Percentiles rank a stretch among this genome's conserved stretches.
Conservation (phyloP, 2,329 filamentous ascomycete species). For the Ophiostoma sp. region DNA sequence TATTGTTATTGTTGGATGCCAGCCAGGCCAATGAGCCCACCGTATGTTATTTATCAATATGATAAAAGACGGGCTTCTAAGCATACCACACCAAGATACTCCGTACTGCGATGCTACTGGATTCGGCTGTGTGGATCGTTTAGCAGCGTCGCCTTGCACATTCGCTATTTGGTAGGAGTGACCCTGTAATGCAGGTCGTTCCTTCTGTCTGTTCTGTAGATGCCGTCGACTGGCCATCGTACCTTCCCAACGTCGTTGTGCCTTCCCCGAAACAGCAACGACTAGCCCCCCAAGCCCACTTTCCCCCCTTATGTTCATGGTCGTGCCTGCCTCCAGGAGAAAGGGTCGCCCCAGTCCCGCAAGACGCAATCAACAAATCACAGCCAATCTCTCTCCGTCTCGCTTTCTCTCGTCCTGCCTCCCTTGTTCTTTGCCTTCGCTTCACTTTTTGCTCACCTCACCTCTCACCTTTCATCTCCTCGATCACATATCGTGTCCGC, state of each 20-base stretch:
- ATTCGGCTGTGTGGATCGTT: background rate
- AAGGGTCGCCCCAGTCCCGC: conserved; percentile 18
- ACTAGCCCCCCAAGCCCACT: conserved; percentile 13
- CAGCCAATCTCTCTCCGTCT: conserved; percentile 14
- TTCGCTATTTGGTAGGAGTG: conserved; percentile 1
- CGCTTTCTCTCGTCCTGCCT: conserved; percentile 3
- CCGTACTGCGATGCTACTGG: too few relatives aligned
- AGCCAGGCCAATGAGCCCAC: background rate
- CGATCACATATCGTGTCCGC: background rate
- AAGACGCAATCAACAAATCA: conserved; percentile 23
- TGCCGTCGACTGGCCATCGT: conserved; percentile 3
- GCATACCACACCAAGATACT: too few relatives aligned
- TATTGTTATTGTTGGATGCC: conserved; percentile 14
- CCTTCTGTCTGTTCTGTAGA: background rate
- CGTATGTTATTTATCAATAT: too few relatives aligned
- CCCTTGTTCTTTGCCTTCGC: conserved; percentile 11
- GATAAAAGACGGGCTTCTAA: too few relatives aligned
- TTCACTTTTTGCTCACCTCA: conserved; percentile 2
- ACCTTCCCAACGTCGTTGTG: background rate
- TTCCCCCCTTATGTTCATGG: conserved; percentile 12
- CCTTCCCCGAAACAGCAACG: conserved; percentile 12
- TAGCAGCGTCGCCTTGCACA: conserved; percentile 3
- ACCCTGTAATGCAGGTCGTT: conserved; percentile 2
- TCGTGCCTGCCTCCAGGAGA: background rate
- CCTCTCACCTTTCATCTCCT: conserved; percentile 1